Percentiles rank a stretch among this genome's conserved stretches.
Conservation (phyloP, 495 filamentous ascomycete genomes). For the Apiosordaria backusii region DNA sequence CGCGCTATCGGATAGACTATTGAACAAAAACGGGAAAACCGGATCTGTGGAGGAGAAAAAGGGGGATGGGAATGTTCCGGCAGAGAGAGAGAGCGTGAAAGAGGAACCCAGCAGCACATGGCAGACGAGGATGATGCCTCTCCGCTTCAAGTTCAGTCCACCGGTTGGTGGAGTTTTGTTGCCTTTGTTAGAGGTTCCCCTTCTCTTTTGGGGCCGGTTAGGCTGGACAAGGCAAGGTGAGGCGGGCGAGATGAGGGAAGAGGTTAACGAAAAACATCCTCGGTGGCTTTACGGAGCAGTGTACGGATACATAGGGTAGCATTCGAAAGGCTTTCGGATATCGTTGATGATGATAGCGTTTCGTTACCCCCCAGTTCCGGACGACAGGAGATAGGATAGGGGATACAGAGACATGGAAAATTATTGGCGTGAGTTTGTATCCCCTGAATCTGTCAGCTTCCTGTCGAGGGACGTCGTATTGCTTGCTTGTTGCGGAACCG, state of each 20-base stretch:
- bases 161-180: neutral
- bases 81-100: neutral
- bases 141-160: neutral
- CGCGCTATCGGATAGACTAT: constrained; percentile 6
- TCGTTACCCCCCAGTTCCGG: neutral
- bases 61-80: neutral
- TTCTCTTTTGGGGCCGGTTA: neutral
- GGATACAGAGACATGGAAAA: neutral
- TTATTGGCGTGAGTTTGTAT: neutral
- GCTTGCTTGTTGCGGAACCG: neutral
- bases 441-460: neutral
- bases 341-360: neutral
- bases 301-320: neutral
- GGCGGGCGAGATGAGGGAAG: neutral
- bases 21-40: neutral
- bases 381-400: neutral
- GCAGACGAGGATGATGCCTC: constrained; percentile 6
- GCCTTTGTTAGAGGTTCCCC: neutral
- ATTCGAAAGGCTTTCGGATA: neutral
- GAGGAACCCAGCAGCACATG: neutral
- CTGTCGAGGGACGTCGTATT: constrained; percentile 1
- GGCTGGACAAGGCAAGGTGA: neutral
- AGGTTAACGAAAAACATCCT: neutral
- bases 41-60: constrained; percentile 2
- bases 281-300: neutral